Percentiles rank a stretch among this genome's conserved stretches.
These are phyloP conservation scores for Xylaria arbuscula DNA, from an alignment of 2,329 filamentous ascomycete genomes.

Conservation along the genomic window DNA sequence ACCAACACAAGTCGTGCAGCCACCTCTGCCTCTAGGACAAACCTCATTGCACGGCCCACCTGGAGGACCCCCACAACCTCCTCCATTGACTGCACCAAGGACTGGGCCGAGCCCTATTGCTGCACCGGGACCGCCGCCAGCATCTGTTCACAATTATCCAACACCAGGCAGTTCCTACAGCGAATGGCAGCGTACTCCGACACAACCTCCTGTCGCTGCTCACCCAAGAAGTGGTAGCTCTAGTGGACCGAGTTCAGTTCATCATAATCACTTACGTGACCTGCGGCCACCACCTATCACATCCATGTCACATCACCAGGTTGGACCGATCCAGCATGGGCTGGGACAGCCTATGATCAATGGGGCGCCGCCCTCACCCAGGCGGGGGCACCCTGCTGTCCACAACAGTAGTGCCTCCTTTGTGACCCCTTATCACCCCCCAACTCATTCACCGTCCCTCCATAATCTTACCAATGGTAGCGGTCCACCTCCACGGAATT, in stretches of 20 bases:
- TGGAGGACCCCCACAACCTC: slow-evolving; percentile 42
- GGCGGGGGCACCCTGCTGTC: slow-evolving; percentile 57
- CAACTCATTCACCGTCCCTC: slow-evolving; percentile 46
- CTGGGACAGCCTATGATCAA: slow-evolving; percentile 57
- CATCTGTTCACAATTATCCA: slow-evolving; percentile 55
- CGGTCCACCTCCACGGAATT: slow-evolving; percentile 56
- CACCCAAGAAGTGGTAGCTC: slow-evolving; percentile 63
- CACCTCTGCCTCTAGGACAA: slow-evolving; percentile 38
- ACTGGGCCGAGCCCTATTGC: slow-evolving; percentile 50
- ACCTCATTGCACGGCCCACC: slow-evolving; percentile 44
- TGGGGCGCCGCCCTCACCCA: slow-evolving; percentile 60
- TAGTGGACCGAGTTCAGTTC: slow-evolving; percentile 46
- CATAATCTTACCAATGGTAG: slow-evolving; percentile 53
- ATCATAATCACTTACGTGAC: slow-evolving; percentile 54
- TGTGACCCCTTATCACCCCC: slow-evolving; percentile 51
- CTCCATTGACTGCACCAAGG: slow-evolving; percentile 44
- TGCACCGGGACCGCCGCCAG: slow-evolving; percentile 51
- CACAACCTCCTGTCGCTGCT: slow-evolving; percentile 60
- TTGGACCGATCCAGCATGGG: slow-evolving; percentile 58
- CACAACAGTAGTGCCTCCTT: slow-evolving; percentile 55
- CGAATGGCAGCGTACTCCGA: slow-evolving; percentile 64
- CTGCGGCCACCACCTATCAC: slow-evolving; percentile 62
- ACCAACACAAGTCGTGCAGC: slow-evolving; percentile 38
- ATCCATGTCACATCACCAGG: slow-evolving; percentile 57
- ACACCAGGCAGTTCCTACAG: slow-evolving; percentile 53